These are phyloP conservation scores for Amphibolis antarctica DNA, from an alignment of 106 monocot genomes.

Conservation along the genomic window DNA sequence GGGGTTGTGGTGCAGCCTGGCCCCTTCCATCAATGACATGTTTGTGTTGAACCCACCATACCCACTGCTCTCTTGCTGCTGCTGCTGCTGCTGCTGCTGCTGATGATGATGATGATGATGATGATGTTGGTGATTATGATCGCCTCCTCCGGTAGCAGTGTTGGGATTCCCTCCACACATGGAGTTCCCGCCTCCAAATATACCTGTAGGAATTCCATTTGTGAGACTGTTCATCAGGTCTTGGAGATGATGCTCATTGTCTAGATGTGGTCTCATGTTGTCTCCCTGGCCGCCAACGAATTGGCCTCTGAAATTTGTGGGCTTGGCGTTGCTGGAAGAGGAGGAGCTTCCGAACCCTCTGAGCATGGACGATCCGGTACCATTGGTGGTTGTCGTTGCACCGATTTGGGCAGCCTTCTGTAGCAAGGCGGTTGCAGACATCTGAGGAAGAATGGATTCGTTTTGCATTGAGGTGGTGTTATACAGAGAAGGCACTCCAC, in stretches of 20 bases:
- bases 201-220: conserved; percentile 17
- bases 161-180: neutral
- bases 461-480: conserved; percentile 23
- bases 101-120: too few species aligned
- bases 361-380: conserved; percentile 22
- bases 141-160: neutral
- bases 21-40: conserved; percentile 30
- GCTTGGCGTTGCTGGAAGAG: conserved; percentile 6
- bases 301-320: neutral
- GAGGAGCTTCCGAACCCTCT: conserved; percentile 33
- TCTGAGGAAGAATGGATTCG: conserved; percentile 54
- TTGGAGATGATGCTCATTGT: conserved; percentile 40
- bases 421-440: conserved; percentile 87
- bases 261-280: conserved; percentile 15
- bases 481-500: conserved; percentile 17
- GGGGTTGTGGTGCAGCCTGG: conserved; percentile 21
- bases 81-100: too few species aligned
- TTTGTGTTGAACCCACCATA: conserved; percentile 23
- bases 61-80: neutral
- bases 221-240: conserved; percentile 74
- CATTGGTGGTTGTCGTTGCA: conserved; percentile 22
- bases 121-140: too few species aligned
- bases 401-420: conserved; percentile 89
- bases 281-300: neutral
- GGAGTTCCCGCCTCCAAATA: conserved; percentile 14